Base-by-base conservation (phyloP, 2,329 filamentous ascomycete genomes). In the Fusarium albosuccineum region DNA sequence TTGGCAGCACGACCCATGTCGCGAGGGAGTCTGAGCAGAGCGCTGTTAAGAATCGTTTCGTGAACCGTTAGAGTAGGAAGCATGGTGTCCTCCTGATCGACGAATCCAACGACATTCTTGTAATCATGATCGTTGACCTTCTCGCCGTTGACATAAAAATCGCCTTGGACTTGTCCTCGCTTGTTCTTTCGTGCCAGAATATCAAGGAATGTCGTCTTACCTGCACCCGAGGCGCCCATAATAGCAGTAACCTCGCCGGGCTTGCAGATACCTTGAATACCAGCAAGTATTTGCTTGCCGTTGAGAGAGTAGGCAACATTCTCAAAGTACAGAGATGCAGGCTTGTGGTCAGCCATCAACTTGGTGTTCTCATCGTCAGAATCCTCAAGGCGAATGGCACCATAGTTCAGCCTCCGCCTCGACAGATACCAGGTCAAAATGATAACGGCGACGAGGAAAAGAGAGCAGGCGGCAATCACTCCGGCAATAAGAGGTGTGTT, bases 81-180 rank as follows among this genome's bases (percentile, higher is more conserved):
- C 90, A 99, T 95, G 6, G 95, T 97, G 76, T 99, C 96, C 75
- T 99, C 96, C 80, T 99, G 96, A 73, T 99, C 96, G 40, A 99
- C 96, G 73, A 98, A 99, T 22, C 97, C 96, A 68, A 97, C 91
- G 52, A 98, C 93, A 64, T 89, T 94, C 76, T 92, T 93, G 81
- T 96, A 99, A 66, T 97, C 93, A 30, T 87, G 79, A 76, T 97
- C 93, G 33, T 84, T 85, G 37, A 98, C 90, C 77, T 92, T 95
- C 77, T 98, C 93, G 34, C 96, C 97, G 70, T 98, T 98, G 74
- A 99, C 89, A 73, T 91, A 96, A 73, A 97, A 97, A 62, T 95
- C 88, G 17, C 97, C 97, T 9, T 85, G 82, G 1, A 92, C 87
- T 3, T 84, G 79, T 39, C 96, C 97, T 34, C 94, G 90, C 81